These are phyloP conservation scores for Cytospora piceicola DNA, from an alignment of 2,329 filamentous ascomycete species.

Conservation along the genomic window DNA sequence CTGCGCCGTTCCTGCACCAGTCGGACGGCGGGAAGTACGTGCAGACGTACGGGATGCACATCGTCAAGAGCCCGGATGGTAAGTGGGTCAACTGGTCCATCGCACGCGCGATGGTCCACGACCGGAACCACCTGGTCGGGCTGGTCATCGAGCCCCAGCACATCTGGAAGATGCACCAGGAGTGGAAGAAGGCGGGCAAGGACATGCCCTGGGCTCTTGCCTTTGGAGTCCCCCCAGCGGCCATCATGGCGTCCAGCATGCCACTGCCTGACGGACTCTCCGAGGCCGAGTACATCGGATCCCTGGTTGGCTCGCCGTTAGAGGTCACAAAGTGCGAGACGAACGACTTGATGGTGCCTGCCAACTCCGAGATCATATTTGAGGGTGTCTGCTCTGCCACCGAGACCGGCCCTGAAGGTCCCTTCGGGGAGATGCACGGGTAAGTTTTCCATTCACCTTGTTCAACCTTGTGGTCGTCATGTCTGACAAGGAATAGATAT, in stretches of 20 bases:
- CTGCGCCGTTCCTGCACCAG: constrained; percentile 48
- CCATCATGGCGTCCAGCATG: constrained; percentile 53
- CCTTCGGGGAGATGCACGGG: constrained; percentile 54
- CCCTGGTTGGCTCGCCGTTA: constrained; percentile 48
- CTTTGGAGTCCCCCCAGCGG: constrained; percentile 54
- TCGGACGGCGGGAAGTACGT: constrained; percentile 54
- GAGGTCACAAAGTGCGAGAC: constrained; percentile 58
- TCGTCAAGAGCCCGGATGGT: constrained; percentile 49
- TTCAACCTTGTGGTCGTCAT: neutral
- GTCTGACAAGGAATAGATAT: constrained; percentile 29
- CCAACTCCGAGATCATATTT: constrained; percentile 54
- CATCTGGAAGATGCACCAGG: constrained; percentile 49
- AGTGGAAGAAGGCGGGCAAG: constrained; percentile 50
- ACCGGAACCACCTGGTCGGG: constrained; percentile 45
- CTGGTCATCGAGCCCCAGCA: constrained; percentile 52
- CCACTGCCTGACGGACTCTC: constrained; percentile 53
- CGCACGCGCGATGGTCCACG: constrained; percentile 51
- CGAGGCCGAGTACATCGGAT: constrained; percentile 53
- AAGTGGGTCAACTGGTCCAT: constrained; percentile 55
- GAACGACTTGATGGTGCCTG: constrained; percentile 52
- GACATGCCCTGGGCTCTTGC: constrained; percentile 53
- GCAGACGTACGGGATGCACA: constrained; percentile 54
- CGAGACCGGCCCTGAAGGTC: constrained; percentile 49
- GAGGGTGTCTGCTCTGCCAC: constrained; percentile 52
- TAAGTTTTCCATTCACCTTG: neutral